Evolutionary conservation across 305 asterid genomes (phyloP), one percentile per base, ranked within the genome.

Genomic region (Withania somnifera): DNA sequence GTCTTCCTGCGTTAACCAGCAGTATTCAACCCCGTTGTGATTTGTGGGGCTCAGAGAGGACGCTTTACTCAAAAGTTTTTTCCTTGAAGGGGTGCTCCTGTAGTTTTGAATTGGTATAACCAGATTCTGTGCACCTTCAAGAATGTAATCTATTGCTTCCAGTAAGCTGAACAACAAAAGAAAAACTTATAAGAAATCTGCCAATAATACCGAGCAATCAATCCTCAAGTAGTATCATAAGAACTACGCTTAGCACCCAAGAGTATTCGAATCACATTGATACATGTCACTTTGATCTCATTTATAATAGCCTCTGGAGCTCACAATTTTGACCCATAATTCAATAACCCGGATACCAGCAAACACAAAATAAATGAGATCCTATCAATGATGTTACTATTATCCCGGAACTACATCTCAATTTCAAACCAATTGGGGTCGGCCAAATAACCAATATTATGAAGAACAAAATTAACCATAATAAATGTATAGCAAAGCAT

Each of bases 1-100:
- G 42, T 94, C 96, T 84, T 94, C 98, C 20, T 84, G 93, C 0
- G 92, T 91, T 30, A 94, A 84, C 98, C 97, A 94, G 79, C 98
- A 95, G 86, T 89, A 90, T 30, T 86, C 87, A 2, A 60, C 84
- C 82, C 88, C 86, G 13, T 68, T 82, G 67, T 85, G 89, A 58
- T 54, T 69, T 40, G 88, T 52, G 28, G 38, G 61, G 32, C 61
- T 40, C 77, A 82, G 20, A 24, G 82, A 66, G 24, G 75, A 50
- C 75, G 83, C 86, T 47, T 84, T 86, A 76, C 86, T 87, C 79
- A 53, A 81, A 78, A 83, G 77, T 73, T 84, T 88, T 84, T 87
- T 92, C 79, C 92, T 90, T 68, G 93, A 77, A 79, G 82, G 86
- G 82, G 87, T 76, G 82, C 60, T 82, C 36, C 60, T 69, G 77